A percentile compares a stretch with the other conserved stretches of the same genome.
These are phyloP conservation scores for Porphyra umbilicalis DNA, from an alignment of 31 red algal genomes.

Conservation along the genomic window DNA sequence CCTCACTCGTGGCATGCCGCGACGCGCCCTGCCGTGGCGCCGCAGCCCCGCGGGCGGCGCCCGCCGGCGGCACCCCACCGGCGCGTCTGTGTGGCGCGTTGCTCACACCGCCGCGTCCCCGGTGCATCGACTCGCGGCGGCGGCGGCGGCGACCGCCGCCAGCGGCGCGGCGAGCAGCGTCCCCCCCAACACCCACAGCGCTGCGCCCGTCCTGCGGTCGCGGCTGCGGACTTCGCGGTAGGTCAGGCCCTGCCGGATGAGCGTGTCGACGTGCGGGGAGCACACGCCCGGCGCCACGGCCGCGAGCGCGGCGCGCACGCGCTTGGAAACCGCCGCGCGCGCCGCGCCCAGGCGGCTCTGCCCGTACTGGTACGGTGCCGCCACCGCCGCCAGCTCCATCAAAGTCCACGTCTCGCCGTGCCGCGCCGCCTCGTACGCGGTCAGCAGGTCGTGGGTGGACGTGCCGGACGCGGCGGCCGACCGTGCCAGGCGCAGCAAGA, in stretches of 20 bases:
- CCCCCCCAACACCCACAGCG: background rate
- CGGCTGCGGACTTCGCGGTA: slow-evolving; percentile 8
- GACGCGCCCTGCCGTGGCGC: no score
- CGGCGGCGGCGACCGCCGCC: slow-evolving; percentile 9
- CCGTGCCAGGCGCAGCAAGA: background rate
- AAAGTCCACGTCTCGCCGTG: slow-evolving; percentile 22
- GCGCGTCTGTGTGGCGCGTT: background rate
- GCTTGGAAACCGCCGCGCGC: background rate
- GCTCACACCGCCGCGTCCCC: background rate
- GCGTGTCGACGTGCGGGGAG: background rate
- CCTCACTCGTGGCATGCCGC: background rate
- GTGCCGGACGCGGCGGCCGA: background rate
- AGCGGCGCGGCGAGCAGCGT: slow-evolving; percentile 9
- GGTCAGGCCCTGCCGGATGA: slow-evolving; percentile 4
- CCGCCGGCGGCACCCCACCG: no score
- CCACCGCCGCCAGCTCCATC: slow-evolving; percentile 1
- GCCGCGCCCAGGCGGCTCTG: slow-evolving; percentile 5
- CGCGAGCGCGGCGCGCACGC: background rate
- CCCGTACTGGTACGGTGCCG: slow-evolving; percentile 19
- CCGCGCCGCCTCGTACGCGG: slow-evolving; percentile 16
- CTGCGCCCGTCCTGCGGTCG: background rate
- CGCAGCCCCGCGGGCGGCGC: background rate
- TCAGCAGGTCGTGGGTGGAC: slow-evolving; percentile 2
- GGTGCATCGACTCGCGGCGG: background rate
- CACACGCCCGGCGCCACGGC: slow-evolving; percentile 1